A percentile compares a stretch with the other conserved stretches of the same genome.
Evolutionary conservation across 148 eudicot genomes (phyloP).

Genomic region (Spergularia bocconei): DNA sequence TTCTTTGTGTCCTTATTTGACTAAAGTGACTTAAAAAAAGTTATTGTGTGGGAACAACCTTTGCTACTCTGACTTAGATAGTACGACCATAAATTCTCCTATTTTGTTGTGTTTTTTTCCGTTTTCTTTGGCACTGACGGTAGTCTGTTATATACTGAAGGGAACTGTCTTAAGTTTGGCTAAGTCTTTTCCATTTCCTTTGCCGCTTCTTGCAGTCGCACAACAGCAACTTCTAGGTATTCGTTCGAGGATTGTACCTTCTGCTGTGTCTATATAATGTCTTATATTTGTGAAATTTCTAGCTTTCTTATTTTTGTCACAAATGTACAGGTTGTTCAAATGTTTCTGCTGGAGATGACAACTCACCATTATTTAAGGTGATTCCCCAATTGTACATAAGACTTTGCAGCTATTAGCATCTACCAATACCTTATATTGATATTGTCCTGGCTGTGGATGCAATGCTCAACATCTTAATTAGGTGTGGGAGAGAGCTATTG

Average conservation of each 20-base stretch:
- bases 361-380: slow-evolving; percentile 65
- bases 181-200: slow-evolving; percentile 82
- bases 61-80: no score
- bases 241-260: neutral
- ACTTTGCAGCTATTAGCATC: neutral
- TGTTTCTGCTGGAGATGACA: slow-evolving; percentile 35
- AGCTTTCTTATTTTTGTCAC: slow-evolving; percentile 18
- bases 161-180: slow-evolving; percentile 68
- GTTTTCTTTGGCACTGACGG: slow-evolving; percentile 1
- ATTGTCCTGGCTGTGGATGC: slow-evolving; percentile 5
- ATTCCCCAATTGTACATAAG: slow-evolving; percentile 15
- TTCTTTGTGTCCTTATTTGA: no score
- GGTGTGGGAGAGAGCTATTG: slow-evolving; percentile 77
- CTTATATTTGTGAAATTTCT: neutral
- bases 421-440: neutral
- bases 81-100: no score
- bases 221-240: slow-evolving; percentile 96
- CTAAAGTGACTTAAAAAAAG: no score
- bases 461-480: slow-evolving; percentile 27
- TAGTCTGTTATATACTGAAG: slow-evolving; percentile 41
- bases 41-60: no score
- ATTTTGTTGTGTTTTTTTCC: neutral
- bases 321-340: slow-evolving; percentile 52
- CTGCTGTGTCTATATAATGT: neutral
- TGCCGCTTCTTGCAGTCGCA: slow-evolving; percentile 89